Conservation (phyloP, 768 basidiomycete species). For the Collybia mongolica region DNA sequence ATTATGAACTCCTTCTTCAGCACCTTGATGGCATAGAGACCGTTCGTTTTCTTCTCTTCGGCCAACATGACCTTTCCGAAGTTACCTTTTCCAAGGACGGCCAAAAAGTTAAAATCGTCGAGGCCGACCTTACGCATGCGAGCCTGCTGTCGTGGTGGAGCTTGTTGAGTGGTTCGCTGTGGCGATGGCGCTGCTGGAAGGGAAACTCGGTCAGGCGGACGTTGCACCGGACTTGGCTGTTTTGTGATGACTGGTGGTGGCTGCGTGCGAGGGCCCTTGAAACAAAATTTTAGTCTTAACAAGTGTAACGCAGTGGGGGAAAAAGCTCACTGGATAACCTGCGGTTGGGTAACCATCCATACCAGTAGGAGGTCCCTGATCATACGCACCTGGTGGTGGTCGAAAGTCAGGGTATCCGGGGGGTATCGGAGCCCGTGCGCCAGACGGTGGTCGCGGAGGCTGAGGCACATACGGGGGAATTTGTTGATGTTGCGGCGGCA, state of each 20-base stretch:
- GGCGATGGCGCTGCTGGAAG: conserved; percentile 18
- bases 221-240: conserved; percentile 28
- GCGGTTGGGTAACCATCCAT: conserved; percentile 29
- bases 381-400: conserved; percentile 30
- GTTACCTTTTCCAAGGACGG: conserved; percentile 98
- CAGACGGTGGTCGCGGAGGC: conserved; percentile 30
- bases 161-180: conserved; percentile 28
- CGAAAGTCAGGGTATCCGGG: conserved; percentile 24
- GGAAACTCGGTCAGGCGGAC: conserved; percentile 27
- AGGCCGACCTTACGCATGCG: conserved; percentile 88
- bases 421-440: conserved; percentile 30
- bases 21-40: conserved; percentile 98
- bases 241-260: conserved; percentile 31
- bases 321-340: conserved; percentile 33
- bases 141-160: conserved; percentile 38
- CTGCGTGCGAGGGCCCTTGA: conserved; percentile 15
- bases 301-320: not conserved
- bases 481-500: conserved; percentile 42
- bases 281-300: not conserved
- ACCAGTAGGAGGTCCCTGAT: conserved; percentile 20
- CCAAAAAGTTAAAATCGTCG: conserved; percentile 98
- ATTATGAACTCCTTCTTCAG: conserved; percentile 99
- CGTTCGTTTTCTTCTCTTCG: conserved; percentile 91
- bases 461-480: conserved; percentile 45
- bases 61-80: conserved; percentile 99